Evolutionary conservation across 2,329 filamentous ascomycete genomes (phyloP), one percentile per base, ranked within the genome.

Genomic region (Raffaelea deltoideospora): DNA sequence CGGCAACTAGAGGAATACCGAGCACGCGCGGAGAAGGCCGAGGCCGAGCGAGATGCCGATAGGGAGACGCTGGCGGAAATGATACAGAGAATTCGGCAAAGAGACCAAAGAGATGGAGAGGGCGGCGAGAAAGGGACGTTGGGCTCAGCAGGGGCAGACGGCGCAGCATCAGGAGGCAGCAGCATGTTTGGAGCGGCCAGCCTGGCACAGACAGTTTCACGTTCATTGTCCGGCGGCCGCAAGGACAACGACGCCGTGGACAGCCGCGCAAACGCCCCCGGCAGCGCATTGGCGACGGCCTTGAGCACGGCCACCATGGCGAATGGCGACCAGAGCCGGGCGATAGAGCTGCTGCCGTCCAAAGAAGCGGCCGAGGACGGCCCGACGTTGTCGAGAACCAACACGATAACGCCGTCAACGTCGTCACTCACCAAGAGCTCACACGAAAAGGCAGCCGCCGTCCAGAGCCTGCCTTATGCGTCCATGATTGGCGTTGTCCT

Each of bases 401-500:
- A 57, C 47, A 71, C 58, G 30, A 65, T 65, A 43, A 73, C 58
- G 43, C 65, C 59, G 14, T 13, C 41, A 14, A 29, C 36, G 11
- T 31, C 33, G 14, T 21, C 37, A 20, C 50, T 59, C 46, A 61
- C 53, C 35, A 50, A 58, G 42, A 52, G 59, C 5, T 30, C 28
- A 41, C 50, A 53, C 42, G 63, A 53, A 39, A 63, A 68, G 33
- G 59, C 57, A 45, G 61, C 53, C 35, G 50, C 69, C 39, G 51
- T 71, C 42, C 66, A 76, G 32, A 67, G 70, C 38, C 64, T 82
- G 40, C 83, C 83, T 14, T 88, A 87, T 50, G 78, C 79, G 29
- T 86, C 80, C 2, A 85, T 88, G 71, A 58, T 90, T 32, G 79
- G 83, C 10, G 83, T 90, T 23, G 82, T 90, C 20, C 57, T 90